A percentile compares a stretch with the other conserved stretches of the same genome.
These are phyloP conservation scores for Acorus gramineus DNA, from an alignment of 106 monocot genomes.

Conservation along the genomic window DNA sequence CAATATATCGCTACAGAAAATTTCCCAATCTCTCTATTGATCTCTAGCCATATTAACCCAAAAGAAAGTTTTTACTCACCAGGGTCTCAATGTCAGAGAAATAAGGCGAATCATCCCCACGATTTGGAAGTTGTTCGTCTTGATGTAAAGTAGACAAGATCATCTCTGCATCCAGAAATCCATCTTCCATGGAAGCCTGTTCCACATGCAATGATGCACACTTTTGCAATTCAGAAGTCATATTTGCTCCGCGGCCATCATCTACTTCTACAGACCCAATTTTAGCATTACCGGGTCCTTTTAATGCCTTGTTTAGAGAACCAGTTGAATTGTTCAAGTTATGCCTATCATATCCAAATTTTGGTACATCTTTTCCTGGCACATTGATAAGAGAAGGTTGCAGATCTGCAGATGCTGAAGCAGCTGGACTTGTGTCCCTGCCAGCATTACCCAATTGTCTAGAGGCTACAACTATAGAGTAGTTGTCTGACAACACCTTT, in stretches of 20 bases:
- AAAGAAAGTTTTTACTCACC: conserved; percentile 22
- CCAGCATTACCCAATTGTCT: conserved; percentile 3
- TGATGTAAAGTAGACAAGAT: conserved; percentile 30
- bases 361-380: not conserved
- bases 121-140: conserved; percentile 43
- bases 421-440: conserved; percentile 13
- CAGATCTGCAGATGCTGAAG: conserved; percentile 12
- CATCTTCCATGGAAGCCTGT: not conserved
- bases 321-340: conserved; percentile 4
- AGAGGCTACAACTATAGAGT: conserved; percentile 12
- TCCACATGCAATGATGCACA: conserved; percentile 13
- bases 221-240: conserved; percentile 4
- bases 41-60: too few relatives aligned
- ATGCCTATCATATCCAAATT: conserved; percentile 3
- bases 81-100: conserved; percentile 82
- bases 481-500: conserved; percentile 10
- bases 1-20: too few relatives aligned
- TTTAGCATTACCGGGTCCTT: conserved; percentile 13
- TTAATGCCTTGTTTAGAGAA: conserved; percentile 14
- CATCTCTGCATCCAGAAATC: conserved; percentile 3
- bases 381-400: conserved; percentile 8
- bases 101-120: conserved; percentile 60
- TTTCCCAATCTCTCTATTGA: too few relatives aligned
- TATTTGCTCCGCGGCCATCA: conserved; percentile 17
- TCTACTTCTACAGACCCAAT: not conserved